Base-by-base conservation (phyloP, 192 early-diverging fungal species). In the Pilobolus umbonatus region DNA sequence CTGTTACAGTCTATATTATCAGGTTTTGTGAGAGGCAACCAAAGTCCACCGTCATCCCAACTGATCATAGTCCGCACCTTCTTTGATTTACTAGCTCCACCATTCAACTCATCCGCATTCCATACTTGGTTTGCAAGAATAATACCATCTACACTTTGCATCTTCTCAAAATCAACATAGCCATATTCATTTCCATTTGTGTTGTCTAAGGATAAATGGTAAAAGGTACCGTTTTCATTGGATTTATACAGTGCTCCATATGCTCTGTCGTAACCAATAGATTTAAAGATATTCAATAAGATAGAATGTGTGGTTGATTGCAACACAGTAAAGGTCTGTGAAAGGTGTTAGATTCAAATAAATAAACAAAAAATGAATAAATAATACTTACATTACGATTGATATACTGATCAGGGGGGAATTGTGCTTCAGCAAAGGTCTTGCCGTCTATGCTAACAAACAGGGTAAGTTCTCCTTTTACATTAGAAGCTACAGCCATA, bases 111-210 rank as follows among this genome's bases (percentile, higher is more conserved):
- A 19, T 82, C 69, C 1, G 77, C 67, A 52, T 98, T 96, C 28
- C 62, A 61, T 1, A 97, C 90, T 29, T 83, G 80, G 64, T 98
- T 98, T n/a, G 89, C 93, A 8, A 99, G 56, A 19, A 91, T 77
- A 67, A 95, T 80, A 28, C 94, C 93, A 22, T 84, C 75, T 9
- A 98, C 76, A 3, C 94, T 90, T 25, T 86, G 84, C 40, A 99
- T 86, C 55, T 88, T 89, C 69, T 95, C 94, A 67, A 93, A 88
- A 58, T 98, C 97, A 5, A 99, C 94, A 55, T 76, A 51, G 9
- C 89, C 90, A 1, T 50, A 19, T 5, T 59, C 62, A 59, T 92
- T 81, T 40, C 91, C 80, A 69, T 96, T 95, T 1, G 92, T 91
- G 69, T 91, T 76, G 31, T 86, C 72, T 30, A 97, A 77, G 9